Conservation (phyloP, 768 basidiomycete species). For the Trametopsis cervina region DNA sequence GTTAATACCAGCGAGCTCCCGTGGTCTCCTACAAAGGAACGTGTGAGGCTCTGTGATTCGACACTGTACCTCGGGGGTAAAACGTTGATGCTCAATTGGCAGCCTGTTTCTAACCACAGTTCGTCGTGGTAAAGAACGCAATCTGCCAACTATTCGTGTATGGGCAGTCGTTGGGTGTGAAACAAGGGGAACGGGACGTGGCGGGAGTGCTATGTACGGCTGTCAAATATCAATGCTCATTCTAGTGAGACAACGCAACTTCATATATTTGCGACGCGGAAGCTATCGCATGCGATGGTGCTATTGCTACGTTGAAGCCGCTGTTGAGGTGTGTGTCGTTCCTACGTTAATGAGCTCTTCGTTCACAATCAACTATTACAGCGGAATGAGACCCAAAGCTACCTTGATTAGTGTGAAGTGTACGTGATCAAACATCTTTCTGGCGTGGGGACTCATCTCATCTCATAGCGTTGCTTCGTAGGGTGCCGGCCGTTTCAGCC, state of each 20-base stretch:
- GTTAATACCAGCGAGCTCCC: not conserved
- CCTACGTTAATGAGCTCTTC: not conserved
- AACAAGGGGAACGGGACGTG: not conserved
- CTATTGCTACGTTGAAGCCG: not conserved
- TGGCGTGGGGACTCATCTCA: conserved; percentile 28
- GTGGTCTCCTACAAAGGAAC: too few relatives aligned
- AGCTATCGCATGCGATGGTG: too few relatives aligned
- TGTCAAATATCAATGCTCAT: not conserved
- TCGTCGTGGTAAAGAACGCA: too few relatives aligned
- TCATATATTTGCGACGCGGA: too few relatives aligned
- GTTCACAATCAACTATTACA: conserved; percentile 4
- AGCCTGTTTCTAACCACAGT: not conserved
- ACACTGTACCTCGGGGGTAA: not conserved
- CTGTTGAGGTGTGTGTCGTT: not conserved
- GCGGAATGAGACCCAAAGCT: conserved; percentile 36
- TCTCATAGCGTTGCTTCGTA: conserved; percentile 9
- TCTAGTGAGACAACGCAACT: too few relatives aligned
- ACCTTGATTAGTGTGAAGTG: conserved; percentile 25
- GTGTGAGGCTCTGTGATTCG: not conserved
- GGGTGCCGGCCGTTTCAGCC: not conserved
- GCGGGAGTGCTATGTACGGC: not conserved
- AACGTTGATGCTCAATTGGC: not conserved
- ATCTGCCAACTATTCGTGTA: too few relatives aligned
- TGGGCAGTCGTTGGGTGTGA: not conserved
- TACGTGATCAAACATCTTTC: conserved; percentile 23